Evolutionary conservation across 306 rosid species (phyloP), one percentile per base, ranked within the genome.

Genomic region (Citrullus mucosospermus): DNA sequence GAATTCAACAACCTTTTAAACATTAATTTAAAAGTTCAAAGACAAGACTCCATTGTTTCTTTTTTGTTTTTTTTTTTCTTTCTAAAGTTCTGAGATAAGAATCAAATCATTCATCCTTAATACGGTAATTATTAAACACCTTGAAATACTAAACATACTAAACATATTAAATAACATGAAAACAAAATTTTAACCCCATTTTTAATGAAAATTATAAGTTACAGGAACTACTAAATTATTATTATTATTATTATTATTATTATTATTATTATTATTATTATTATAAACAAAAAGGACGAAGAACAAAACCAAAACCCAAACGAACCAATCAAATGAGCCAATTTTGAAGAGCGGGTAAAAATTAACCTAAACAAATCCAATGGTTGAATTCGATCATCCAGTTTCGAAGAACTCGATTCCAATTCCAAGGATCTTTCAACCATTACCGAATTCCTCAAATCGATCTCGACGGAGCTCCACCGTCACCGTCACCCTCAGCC

Each of bases 401-500:
- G 44, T 28, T 62, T 62, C 41, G 5, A 7, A 8, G 20, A n/a
- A n/a, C 61, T n/a, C 61, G 0, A 62, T 15, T 34, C 1, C 25
- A 36, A 41, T 43, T 8, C 46, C 10, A 43, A 43, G 1, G 10
- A 43, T 43, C 46, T 43, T 43, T 43, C 46, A 43, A 43, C 46
- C 67, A 60, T 13, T 43, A n/a, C n/a, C 75, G 38, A 20, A 57
- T 55, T 13, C 44, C 79, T 76, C 65, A 53, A 54, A 34, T 55
- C 10, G 34, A 53, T n/a, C 22, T 75, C 75, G 81, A 81, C 59
- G 90, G 75, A 54, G 87, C 78, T 77, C 84, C 79, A 50, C 32
- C 73, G 14, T 71, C 76, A 71, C 28, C 28, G 28, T 25, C 28
- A 71, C 22, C 59, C 9, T 88, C 88, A 62, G 56, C 55, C 38